phyloP scores from a whole-genome alignment of 768 basidiomycete species.

The Hydnum rufescens region DNA sequence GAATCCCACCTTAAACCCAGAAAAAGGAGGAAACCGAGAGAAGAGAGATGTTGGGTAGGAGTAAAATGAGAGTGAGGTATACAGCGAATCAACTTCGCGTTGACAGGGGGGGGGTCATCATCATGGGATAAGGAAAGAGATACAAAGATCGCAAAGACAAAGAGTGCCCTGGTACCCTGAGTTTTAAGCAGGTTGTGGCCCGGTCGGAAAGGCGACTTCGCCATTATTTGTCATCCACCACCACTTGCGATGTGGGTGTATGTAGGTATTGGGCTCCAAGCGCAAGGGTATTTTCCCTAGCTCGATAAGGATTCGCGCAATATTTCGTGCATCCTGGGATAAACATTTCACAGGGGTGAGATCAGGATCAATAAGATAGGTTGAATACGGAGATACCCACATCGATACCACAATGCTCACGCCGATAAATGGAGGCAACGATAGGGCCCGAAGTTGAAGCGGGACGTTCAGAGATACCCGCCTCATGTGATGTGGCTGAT shows the following conservation, averaged over 20 bases:
- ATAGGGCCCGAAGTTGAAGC: constrained; percentile 55
- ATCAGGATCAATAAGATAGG: not conserved
- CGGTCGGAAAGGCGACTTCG: no score
- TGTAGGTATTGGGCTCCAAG: constrained; percentile 53
- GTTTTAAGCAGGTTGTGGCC: no score
- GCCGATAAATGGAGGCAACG: constrained; percentile 60
- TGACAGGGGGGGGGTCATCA: no score
- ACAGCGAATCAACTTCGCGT: no score
- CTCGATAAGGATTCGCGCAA: constrained; percentile 60
- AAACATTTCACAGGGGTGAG: not conserved
- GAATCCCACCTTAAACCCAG: no score
- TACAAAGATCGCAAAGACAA: no score
- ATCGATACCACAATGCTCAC: constrained; percentile 77
- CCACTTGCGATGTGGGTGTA: constrained; percentile 51
- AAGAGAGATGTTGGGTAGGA: no score
- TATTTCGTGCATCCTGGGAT: constrained; percentile 77
- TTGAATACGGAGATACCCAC: constrained; percentile 28
- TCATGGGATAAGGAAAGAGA: no score
- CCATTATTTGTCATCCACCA: constrained; percentile 51
- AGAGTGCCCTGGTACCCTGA: no score
- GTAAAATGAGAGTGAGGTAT: no score
- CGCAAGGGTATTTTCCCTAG: constrained; percentile 49
- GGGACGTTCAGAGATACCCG: constrained; percentile 36
- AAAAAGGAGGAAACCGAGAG: no score
- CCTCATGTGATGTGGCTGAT: not conserved